Evolutionary conservation across 768 basidiomycete genomes (phyloP), one percentile per base, ranked within the genome.

Genomic region (Sistotremastrum suecicum): DNA sequence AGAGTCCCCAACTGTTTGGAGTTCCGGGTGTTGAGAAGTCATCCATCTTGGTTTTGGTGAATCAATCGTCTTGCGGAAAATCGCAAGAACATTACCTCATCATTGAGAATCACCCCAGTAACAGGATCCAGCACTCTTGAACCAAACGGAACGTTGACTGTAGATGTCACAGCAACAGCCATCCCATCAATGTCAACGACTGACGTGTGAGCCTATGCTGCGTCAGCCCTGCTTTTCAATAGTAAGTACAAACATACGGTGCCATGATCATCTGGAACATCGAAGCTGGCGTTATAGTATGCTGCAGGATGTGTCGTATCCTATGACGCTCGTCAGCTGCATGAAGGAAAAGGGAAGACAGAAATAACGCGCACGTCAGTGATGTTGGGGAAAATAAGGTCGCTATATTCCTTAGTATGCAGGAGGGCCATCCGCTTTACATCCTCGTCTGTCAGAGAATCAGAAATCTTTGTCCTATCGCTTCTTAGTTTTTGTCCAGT

Each of bases 81-180:
- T 29, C 28, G 35, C 42, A 39, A 48, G 10, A 36, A 7, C 36
- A 2, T 53, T 53, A 73, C 78, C 68, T 94, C 87, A 55, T 98
- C 78, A 55, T 97, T 97, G 37, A 97, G 62, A 43, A 98, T 72
- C 31, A 98, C 71, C 0, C 94, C 92, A 0, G 91, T 95, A 43
- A 78, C 72, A 0, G 83, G 74, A 60, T 94, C 90, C 51, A 94
- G 68, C 1, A 97, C 85, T 47, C 71, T 74, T 2, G 87, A 91
- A 10, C 92, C 94, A 61, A 94, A 98, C 11, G 92, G 66, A 0
- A 82, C 63, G 59, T 98, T 98, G 40, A 97, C 80, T 0, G 92
- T 92, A 3, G 85, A 81, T 1, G 92, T 95, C 34, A 97, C 56
- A 10, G 83, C 61, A 4, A 90, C 87, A 0, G 83, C 90, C 74